A percentile compares a stretch with the other conserved stretches of the same genome.
phyloP scores from a whole-genome alignment of 495 filamentous ascomycete species.

The Talaromyces adpressus region DNA sequence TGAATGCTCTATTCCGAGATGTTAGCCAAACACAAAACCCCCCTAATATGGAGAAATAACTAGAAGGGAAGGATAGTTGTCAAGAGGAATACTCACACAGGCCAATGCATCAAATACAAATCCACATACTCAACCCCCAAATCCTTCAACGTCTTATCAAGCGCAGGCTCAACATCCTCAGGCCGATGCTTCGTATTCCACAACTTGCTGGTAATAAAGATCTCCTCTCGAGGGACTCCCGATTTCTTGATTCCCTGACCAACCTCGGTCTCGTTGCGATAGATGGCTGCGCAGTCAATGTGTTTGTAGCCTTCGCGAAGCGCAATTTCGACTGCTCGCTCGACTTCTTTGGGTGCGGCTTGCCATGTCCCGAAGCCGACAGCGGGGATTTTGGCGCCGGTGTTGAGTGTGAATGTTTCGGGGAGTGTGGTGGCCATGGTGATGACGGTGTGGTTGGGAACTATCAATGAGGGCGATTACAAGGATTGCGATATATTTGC shows the following conservation, averaged over 20 bases:
- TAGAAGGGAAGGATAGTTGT: not conserved
- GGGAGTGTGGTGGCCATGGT: not conserved
- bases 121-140: conserved; percentile 73
- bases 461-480: too few relatives aligned
- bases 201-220: conserved; percentile 42
- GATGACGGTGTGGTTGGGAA: too few relatives aligned
- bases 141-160: conserved; percentile 58
- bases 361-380: conserved; percentile 64
- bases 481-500: too few relatives aligned
- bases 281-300: conserved; percentile 69
- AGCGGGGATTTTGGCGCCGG: not conserved
- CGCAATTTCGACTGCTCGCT: conserved; percentile 51
- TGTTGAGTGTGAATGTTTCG: not conserved
- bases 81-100: not conserved
- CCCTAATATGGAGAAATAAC: too few relatives aligned
- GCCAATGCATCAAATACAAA: conserved; percentile 43
- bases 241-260: conserved; percentile 55
- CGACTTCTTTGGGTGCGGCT: conserved; percentile 21
- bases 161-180: conserved; percentile 46
- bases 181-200: conserved; percentile 46
- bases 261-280: conserved; percentile 66
- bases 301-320: conserved; percentile 61
- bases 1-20: conserved; percentile 16
- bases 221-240: conserved; percentile 51
- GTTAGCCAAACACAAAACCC: not conserved